Conservation (phyloP, 345 rosid species). For the Salix viminalis region DNA sequence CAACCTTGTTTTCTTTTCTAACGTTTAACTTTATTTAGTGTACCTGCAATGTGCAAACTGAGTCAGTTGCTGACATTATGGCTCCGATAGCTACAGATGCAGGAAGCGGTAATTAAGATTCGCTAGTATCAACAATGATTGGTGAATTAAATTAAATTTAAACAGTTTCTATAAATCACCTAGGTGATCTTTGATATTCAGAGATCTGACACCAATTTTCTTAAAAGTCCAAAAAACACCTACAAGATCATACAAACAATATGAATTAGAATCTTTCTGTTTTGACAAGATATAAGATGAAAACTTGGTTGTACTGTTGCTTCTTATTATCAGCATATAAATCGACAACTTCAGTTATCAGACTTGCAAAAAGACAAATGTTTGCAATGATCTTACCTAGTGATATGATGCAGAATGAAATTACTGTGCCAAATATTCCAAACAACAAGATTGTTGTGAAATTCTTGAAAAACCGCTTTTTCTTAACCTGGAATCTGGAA, state of each 20-base stretch:
- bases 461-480: constrained; percentile 71
- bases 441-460: constrained; percentile 59
- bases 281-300: neutral
- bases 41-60: constrained; percentile 80
- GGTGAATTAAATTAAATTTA: neutral
- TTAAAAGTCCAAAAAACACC: constrained; percentile 42
- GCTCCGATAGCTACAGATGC: constrained; percentile 57
- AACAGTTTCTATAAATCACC: constrained; percentile 28
- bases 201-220: constrained; percentile 41
- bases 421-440: constrained; percentile 62
- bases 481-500: constrained; percentile 78
- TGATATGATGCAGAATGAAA: constrained; percentile 65
- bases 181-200: constrained; percentile 39
- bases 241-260: constrained; percentile 16
- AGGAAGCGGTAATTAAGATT: constrained; percentile 2
- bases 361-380: neutral
- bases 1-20: neutral
- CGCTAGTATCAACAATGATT: neutral
- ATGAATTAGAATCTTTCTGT: neutral
- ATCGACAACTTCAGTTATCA: neutral
- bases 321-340: neutral
- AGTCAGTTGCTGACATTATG: constrained; percentile 70
- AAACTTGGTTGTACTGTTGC: neutral
- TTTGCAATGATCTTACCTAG: constrained; percentile 31
- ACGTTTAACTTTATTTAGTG: neutral